A percentile compares a stretch with the other conserved stretches of the same genome.
phyloP scores from a whole-genome alignment of 1,284 basidiomycete species.

The Ceratobasidium sp. region DNA sequence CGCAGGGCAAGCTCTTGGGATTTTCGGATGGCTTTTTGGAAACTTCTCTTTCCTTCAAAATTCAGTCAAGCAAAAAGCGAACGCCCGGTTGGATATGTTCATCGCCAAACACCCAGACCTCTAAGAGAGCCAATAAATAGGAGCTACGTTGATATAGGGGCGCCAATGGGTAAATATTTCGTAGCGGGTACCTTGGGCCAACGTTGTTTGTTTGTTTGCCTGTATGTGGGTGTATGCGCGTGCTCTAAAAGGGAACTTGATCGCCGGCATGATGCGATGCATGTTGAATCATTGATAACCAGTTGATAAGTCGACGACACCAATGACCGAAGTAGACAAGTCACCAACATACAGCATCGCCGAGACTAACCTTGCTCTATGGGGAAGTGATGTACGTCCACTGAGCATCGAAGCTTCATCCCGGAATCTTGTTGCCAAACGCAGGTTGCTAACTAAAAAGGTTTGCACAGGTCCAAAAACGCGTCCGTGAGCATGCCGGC shows the following conservation, averaged over 20 bases:
- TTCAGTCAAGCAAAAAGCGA: conserved; percentile 22
- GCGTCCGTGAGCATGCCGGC: conserved; percentile 67
- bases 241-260: conserved; percentile 38
- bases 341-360: conserved; percentile 68
- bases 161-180: background rate
- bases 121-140: background rate
- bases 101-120: conserved; percentile 34
- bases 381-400: conserved; percentile 69
- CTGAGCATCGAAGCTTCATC: background rate
- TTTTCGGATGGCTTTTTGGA: conserved; percentile 33
- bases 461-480: conserved; percentile 66
- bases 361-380: conserved; percentile 72
- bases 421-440: background rate
- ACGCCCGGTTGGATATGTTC: conserved; percentile 18
- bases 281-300: conserved; percentile 14
- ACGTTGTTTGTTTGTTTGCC: conserved; percentile 14
- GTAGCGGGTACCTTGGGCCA: background rate
- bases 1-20: conserved; percentile 31
- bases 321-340: conserved; percentile 64
- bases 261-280: conserved; percentile 17
- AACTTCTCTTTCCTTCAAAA: conserved; percentile 35
- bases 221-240: conserved; percentile 20
- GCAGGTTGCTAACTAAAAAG: background rate
- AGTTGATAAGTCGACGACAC: background rate
- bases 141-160: background rate